Evolutionary conservation across 2,329 filamentous ascomycete species (phyloP).

Genomic region (Nothophoma quercina): DNA sequence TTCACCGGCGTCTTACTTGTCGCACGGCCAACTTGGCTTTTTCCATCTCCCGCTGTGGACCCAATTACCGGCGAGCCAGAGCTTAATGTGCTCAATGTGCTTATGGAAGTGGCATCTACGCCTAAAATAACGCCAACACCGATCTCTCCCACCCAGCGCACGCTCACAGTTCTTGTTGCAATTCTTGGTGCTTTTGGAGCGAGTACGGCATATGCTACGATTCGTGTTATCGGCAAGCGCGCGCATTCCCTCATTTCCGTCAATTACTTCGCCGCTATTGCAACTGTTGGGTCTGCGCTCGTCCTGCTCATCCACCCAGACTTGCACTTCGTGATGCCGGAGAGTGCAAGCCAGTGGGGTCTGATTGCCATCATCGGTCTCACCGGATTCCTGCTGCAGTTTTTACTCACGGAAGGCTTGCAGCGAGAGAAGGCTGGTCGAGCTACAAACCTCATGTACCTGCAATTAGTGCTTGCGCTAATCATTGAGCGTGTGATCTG

Average conservation of each 20-base stretch:
- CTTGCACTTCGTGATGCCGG: constrained; percentile 63
- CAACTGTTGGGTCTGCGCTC: constrained; percentile 68
- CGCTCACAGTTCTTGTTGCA: constrained; percentile 72
- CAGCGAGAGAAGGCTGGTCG: constrained; percentile 69
- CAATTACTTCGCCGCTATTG: constrained; percentile 78
- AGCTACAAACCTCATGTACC: constrained; percentile 70
- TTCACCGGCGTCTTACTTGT: constrained; percentile 81
- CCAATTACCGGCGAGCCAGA: constrained; percentile 44
- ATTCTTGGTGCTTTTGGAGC: constrained; percentile 78
- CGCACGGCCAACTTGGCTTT: constrained; percentile 70
- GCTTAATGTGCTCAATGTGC: constrained; percentile 18
- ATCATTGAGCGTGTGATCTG: constrained; percentile 67
- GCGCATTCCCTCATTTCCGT: constrained; percentile 81
- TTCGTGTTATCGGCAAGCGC: constrained; percentile 78
- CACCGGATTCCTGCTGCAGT: constrained; percentile 82
- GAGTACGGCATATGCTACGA: constrained; percentile 73
- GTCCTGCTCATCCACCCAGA: constrained; percentile 64
- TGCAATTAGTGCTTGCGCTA: constrained; percentile 71
- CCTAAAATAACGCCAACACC: constrained; percentile 12
- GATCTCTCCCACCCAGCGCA: constrained; percentile 67
- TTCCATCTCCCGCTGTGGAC: constrained; percentile 39
- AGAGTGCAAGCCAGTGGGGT: constrained; percentile 64
- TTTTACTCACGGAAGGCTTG: constrained; percentile 77
- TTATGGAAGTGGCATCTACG: neutral
- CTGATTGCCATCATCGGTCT: constrained; percentile 72